phyloP scores from a whole-genome alignment of 495 filamentous ascomycete genomes.

The Glarea lozoyensis region DNA sequence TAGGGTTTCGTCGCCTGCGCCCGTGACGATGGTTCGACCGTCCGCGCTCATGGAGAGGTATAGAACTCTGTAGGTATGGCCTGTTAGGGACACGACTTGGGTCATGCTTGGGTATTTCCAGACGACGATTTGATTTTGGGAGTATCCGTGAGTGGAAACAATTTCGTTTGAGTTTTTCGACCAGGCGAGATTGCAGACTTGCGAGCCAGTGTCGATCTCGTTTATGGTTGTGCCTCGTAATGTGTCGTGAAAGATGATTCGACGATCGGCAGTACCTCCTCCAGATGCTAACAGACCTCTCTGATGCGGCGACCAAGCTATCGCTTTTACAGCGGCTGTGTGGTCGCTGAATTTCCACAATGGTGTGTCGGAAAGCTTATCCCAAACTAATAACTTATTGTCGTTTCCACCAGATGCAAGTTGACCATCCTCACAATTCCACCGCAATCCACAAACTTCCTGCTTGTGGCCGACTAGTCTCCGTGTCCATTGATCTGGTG shows the following conservation, averaged over 20 bases:
- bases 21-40: conserved; percentile 86
- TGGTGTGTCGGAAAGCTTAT: conserved; percentile 78
- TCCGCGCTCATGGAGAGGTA: conserved; percentile 98
- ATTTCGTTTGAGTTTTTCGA: conserved; percentile 93
- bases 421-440: conserved; percentile 93
- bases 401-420: conserved; percentile 96
- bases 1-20: conserved; percentile 91
- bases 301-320: conserved; percentile 98
- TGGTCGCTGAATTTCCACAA: conserved; percentile 89
- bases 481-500: conserved; percentile 80
- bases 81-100: conserved; percentile 87
- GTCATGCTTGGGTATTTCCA: conserved; percentile 99
- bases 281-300: conserved; percentile 88
- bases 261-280: conserved; percentile 88
- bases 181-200: conserved; percentile 97
- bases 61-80: conserved; percentile 91
- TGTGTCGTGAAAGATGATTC: conserved; percentile 98
- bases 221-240: conserved; percentile 65
- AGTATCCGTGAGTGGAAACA: conserved; percentile 95
- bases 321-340: conserved; percentile 92
- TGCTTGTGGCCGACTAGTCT: conserved; percentile 93
- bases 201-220: conserved; percentile 89
- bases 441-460: conserved; percentile 94
- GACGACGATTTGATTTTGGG: conserved; percentile 94
- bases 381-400: conserved; percentile 98